Percentiles rank a stretch among this genome's conserved stretches.
Evolutionary conservation across 73 alveolate species (phyloP).

Genomic region (Durusdinium trenchii): DNA sequence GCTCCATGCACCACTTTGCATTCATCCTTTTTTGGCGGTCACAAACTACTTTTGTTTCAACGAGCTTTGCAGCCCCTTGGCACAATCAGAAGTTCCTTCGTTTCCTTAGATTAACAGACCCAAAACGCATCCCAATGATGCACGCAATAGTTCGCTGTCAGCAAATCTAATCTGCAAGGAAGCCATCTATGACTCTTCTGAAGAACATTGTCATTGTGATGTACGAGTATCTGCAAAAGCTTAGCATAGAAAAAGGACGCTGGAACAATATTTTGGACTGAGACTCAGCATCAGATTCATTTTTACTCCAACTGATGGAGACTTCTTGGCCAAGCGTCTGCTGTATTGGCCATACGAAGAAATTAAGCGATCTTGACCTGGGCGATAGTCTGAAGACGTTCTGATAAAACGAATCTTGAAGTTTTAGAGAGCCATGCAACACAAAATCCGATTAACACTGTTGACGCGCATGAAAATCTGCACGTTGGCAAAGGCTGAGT

Average conservation of each 20-base stretch:
- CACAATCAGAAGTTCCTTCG: constrained; percentile 62
- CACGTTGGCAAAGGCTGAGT: too few relatives aligned
- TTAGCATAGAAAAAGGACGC: neutral
- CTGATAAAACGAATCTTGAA: neutral
- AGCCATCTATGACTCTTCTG: neutral
- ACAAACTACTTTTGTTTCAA: too few relatives aligned
- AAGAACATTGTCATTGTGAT: neutral
- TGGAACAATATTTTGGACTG: neutral
- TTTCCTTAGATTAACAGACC: neutral
- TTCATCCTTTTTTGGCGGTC: neutral
- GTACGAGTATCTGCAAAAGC: neutral
- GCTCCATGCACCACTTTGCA: neutral
- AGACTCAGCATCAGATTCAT: neutral
- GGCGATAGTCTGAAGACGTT: neutral
- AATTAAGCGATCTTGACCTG: constrained; percentile 35
- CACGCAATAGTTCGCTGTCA: neutral
- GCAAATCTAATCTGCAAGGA: neutral
- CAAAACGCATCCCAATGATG: neutral
- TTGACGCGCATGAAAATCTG: too few relatives aligned
- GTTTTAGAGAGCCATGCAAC: neutral
- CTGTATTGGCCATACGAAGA: constrained; percentile 79
- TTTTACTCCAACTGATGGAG: neutral
- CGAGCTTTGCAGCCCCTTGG: constrained; percentile 44
- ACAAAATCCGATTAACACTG: too few relatives aligned
- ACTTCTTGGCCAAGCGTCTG: constrained; percentile 14